Evolutionary conservation across 2,329 filamentous ascomycete species (phyloP).

Genomic region (Alternaria novae-zelandiae): DNA sequence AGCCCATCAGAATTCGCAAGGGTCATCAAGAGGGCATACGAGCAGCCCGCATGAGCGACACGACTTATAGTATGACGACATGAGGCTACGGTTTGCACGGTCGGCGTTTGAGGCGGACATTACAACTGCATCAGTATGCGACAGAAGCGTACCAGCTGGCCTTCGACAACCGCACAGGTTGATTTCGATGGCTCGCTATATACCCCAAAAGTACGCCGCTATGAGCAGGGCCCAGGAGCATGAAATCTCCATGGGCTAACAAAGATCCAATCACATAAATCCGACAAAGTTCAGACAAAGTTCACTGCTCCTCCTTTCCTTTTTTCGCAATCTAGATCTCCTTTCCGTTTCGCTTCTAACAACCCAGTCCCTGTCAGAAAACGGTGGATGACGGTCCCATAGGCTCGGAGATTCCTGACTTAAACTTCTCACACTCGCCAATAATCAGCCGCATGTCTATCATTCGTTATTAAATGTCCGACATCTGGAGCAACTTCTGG

Average conservation of each 20-base stretch:
- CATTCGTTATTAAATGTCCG: conserved; percentile 5
- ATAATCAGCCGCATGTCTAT: conserved; percentile 2
- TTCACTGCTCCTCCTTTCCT: not conserved
- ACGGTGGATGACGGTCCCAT: not conserved
- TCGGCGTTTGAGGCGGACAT: conserved; percentile 19
- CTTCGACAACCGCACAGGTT: conserved; percentile 14
- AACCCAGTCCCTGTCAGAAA: not conserved
- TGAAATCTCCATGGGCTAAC: not conserved
- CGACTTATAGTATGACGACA: conserved; percentile 13
- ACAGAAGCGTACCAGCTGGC: conserved; percentile 8
- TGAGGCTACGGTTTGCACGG: conserved; percentile 21
- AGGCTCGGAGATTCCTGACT: conserved; percentile 4
- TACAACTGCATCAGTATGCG: conserved; percentile 14
- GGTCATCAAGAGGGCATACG: conserved; percentile 46
- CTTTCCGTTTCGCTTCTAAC: not conserved
- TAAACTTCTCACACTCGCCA: conserved; percentile 2
- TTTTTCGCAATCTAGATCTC: not conserved
- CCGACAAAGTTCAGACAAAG: conserved; percentile 2
- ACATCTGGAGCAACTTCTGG: not conserved
- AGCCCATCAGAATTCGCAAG: conserved; percentile 39
- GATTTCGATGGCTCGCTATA: conserved; percentile 16
- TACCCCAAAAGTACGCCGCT: conserved; percentile 23
- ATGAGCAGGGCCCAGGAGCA: conserved; percentile 6
- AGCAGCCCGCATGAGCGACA: conserved; percentile 44
- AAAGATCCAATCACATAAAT: conserved; percentile 5